A percentile compares a stretch with the other conserved stretches of the same genome.
These are phyloP conservation scores for Dispira simplex DNA, from an alignment of 192 early-diverging fungal species.

Conservation along the genomic window DNA sequence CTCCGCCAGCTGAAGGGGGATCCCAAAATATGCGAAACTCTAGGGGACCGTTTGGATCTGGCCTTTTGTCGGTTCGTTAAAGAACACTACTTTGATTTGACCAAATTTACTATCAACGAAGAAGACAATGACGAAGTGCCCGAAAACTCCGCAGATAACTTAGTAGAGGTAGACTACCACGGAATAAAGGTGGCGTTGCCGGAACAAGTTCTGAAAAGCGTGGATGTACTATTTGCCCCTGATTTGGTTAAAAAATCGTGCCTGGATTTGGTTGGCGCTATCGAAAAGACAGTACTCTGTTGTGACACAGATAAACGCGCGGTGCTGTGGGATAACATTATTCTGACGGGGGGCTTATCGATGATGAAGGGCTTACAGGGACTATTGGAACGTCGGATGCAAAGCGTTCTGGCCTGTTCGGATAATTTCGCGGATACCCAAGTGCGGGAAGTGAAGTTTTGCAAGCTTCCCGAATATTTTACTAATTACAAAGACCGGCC, in stretches of 20 bases:
- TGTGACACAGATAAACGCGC: constrained; percentile 62
- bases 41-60: constrained; percentile 27
- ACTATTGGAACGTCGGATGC: constrained; percentile 51
- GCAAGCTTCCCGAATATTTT: constrained; percentile 79
- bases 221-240: constrained; percentile 60
- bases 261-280: constrained; percentile 37
- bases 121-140: background rate
- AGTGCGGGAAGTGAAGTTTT: constrained; percentile 63
- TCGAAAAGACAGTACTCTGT: constrained; percentile 41
- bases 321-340: constrained; percentile 70
- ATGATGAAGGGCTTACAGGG: constrained; percentile 35
- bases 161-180: constrained; percentile 9
- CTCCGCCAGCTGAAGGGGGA: constrained; percentile 41
- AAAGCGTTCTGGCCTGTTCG: constrained; percentile 45
- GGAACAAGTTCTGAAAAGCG: background rate
- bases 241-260: constrained; percentile 21
- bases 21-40: constrained; percentile 25
- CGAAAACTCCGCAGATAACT: constrained; percentile 12
- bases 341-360: constrained; percentile 70
- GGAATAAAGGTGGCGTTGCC: background rate
- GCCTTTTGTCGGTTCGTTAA: constrained; percentile 39
- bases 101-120: background rate
- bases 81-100: constrained; percentile 22
- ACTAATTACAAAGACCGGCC: constrained; percentile 49
- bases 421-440: constrained; percentile 81